phyloP scores from a whole-genome alignment of 768 basidiomycete genomes.

The Coprinellus aureogranulatus region DNA sequence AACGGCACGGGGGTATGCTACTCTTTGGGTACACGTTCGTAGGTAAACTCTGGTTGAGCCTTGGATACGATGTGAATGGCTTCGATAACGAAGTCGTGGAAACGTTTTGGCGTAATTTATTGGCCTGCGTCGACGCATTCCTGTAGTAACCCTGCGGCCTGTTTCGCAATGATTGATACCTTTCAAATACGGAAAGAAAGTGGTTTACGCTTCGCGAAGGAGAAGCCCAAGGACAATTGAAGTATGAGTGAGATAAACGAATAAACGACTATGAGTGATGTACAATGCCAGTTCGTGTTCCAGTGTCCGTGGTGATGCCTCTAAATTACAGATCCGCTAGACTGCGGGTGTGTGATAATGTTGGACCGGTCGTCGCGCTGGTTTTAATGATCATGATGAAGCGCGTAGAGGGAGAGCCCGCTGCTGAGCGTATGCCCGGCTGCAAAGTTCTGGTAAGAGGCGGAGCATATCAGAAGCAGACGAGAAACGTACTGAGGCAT shows the following conservation, averaged over 20 bases:
- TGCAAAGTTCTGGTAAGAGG: neutral
- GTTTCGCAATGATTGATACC: neutral
- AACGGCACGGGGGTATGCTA: constrained; percentile 73
- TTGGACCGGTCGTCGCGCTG: too few relatives aligned
- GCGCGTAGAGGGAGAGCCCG: neutral
- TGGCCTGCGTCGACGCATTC: constrained; percentile 56
- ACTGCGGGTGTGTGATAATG: neutral
- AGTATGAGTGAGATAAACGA: too few relatives aligned
- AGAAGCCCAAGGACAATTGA: neutral
- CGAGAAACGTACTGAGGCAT: constrained; percentile 20
- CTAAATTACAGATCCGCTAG: neutral
- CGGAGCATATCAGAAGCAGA: neutral
- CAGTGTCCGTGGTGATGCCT: neutral
- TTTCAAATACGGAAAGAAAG: too few relatives aligned
- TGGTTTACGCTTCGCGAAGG: neutral
- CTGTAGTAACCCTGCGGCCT: constrained; percentile 22
- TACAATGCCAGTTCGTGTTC: neutral
- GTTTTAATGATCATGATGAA: neutral
- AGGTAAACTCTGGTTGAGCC: constrained; percentile 73
- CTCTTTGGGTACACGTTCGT: constrained; percentile 79
- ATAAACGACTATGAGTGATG: neutral
- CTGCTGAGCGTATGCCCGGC: neutral
- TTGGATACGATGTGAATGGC: constrained; percentile 78
- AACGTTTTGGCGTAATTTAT: constrained; percentile 63
- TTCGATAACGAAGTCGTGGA: constrained; percentile 62